Conservation (phyloP, 83 land plant genomes). For the Isoetes engelmannii region DNA sequence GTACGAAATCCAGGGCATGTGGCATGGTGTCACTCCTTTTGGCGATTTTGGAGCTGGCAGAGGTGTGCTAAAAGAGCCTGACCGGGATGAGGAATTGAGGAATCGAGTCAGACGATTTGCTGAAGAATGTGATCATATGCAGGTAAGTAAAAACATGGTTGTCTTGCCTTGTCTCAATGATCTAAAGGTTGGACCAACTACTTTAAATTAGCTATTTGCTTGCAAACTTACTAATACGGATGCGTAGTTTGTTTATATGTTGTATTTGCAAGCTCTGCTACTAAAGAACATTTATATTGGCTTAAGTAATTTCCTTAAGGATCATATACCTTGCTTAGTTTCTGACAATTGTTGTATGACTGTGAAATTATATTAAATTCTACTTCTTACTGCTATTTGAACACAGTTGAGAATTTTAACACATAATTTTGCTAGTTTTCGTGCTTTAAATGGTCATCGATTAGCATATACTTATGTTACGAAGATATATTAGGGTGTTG, state of each 20-base stretch:
- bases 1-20: conserved; percentile 58
- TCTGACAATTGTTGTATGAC: too few relatives aligned
- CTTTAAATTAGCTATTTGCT: neutral
- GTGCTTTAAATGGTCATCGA: too few relatives aligned
- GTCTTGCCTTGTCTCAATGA: too few relatives aligned
- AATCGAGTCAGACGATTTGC: conserved; percentile 75
- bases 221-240: neutral
- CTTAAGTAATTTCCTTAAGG: too few relatives aligned
- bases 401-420: too few relatives aligned
- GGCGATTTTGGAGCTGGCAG: conserved; percentile 66
- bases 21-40: conserved; percentile 55
- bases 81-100: conserved; percentile 52
- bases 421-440: too few relatives aligned
- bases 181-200: neutral
- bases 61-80: conserved; percentile 31
- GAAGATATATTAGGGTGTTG: too few relatives aligned
- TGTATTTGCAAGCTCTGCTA: neutral
- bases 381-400: too few relatives aligned
- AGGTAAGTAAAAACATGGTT: conserved; percentile 44
- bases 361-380: too few relatives aligned
- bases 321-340: neutral
- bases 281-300: neutral
- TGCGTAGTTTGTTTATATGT: neutral
- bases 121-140: conserved; percentile 88
- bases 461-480: too few relatives aligned